Evolutionary conservation across 306 rosid species (phyloP), one percentile per base, ranked within the genome.

Genomic region (Dalbergia cochinchinensis): DNA sequence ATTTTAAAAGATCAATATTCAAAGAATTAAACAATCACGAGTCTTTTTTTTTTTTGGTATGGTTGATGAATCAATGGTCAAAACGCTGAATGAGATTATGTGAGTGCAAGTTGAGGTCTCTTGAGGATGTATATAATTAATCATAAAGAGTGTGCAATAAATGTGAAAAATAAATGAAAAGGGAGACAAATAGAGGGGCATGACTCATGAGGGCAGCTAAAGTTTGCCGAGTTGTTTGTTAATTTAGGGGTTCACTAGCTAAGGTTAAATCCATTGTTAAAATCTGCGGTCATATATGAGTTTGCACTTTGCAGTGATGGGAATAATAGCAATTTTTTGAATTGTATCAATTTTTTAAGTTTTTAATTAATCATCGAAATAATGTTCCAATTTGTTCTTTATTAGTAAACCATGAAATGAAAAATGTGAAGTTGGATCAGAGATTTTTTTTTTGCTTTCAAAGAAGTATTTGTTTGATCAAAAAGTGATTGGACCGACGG

Each of bases 211-310:
- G 22, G 11, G 14, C 67, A 75, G 35, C 51, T 48, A 55, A 67
- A 69, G 83, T 72, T 78, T 70, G 10, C 71, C 78, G 80, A 76
- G 69, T n/a, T 33, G 77, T 53, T 71, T 50, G 65, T 78, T 72
- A 76, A 62, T 53, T 74, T 31, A 73, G 76, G 48, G 48, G 60
- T 66, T 78, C 67, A 62, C 19, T 69, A 13, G 15, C 26, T 31
- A 77, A 53, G 48, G 16, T 14, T 51, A 7, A 51, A 22, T n/a
- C 22, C 8, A 50, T 31, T 50, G 14, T 64, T 11, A 1, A 26
- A 62, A 65, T 65, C 3, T 65, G 33, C 12, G 48, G 33, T 9
- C 70, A 65, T 5, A 26, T 26, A 26, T 26, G 3, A 26, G 31
- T 1, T 26, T 26, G 31, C 31, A 26, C 31, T 63, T 62, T 63